Evolutionary conservation across 1,284 basidiomycete genomes (phyloP), one percentile per base, ranked within the genome.

Genomic region (Trametes sp.): DNA sequence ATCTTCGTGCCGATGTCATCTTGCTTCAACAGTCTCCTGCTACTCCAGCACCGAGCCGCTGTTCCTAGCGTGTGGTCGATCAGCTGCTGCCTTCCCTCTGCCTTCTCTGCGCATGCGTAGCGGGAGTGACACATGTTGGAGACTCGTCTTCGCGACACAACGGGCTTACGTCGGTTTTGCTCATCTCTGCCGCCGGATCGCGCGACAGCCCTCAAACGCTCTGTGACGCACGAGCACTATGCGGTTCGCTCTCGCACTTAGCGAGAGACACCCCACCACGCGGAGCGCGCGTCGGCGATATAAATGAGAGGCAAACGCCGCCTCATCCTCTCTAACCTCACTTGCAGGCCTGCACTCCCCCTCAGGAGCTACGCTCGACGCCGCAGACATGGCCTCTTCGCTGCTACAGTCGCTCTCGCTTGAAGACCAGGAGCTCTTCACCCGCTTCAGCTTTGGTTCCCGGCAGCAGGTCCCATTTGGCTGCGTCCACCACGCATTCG

Each of bases 401-500:
- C 6, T 66, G 59, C 63, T 72, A 31, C 58, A 54, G 36, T 55
- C 63, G 57, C 69, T 84, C 45, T 73, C 80, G 50, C 62, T 75
- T 36, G 70, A 74, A 45, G 83, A 85, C 70, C 76, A 78, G 69
- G 70, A 72, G 41, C 76, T 78, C 50, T 86, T 87, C 73, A 66
- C 75, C 61, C 74, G 77, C 57, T 84, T 80, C 65, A 82, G 84
- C 41, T 75, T 80, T 42, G 84, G 84, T 36, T 69, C 75, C 38
- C 71, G 69, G 19, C 71, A 74, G 33, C 36, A 69, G 24, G 67
- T 76, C 36, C 80, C 82, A 14, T 86, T 84, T 72, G 69, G 72
- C 62, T 84, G 81, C 65, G 78, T 87, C 36, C 85, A 86, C 67
- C 81, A 84, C 64, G 86, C 85, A n/a, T 86, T 87, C 71, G 81